Evolutionary conservation across 306 rosid genomes (phyloP).

Genomic region (Argentina anserina): DNA sequence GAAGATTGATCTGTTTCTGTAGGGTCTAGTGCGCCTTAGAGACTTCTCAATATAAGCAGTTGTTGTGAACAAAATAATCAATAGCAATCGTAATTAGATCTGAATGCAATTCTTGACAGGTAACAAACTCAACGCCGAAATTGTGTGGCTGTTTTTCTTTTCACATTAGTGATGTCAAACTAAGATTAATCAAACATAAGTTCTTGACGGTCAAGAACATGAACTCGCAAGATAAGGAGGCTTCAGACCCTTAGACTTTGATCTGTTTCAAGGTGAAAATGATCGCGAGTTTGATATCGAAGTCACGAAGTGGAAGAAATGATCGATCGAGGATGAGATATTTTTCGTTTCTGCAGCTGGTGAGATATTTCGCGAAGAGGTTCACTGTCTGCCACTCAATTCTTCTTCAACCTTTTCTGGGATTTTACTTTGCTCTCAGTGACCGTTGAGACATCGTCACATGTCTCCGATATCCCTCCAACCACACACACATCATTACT

Average conservation of each 20-base stretch:
- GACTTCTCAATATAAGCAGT: background rate
- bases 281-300: too few relatives aligned
- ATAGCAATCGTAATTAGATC: background rate
- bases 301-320: too few relatives aligned
- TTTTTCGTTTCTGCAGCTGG: background rate
- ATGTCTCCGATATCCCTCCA: background rate
- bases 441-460: background rate
- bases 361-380: conserved; percentile 3
- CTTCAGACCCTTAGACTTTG: too few relatives aligned
- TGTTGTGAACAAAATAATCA: background rate
- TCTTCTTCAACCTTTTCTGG: background rate
- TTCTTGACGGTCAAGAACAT: too few relatives aligned
- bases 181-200: too few relatives aligned
- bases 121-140: background rate
- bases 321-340: background rate
- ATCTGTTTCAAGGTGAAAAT: too few relatives aligned
- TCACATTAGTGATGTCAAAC: too few relatives aligned
- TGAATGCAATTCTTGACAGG: background rate
- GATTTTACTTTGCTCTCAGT: background rate
- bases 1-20: background rate
- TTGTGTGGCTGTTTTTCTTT: background rate
- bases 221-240: too few relatives aligned
- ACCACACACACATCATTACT: background rate
- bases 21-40: background rate
- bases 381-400: background rate